Conservation (phyloP, 768 basidiomycete species). For the Inosperma sp. region DNA sequence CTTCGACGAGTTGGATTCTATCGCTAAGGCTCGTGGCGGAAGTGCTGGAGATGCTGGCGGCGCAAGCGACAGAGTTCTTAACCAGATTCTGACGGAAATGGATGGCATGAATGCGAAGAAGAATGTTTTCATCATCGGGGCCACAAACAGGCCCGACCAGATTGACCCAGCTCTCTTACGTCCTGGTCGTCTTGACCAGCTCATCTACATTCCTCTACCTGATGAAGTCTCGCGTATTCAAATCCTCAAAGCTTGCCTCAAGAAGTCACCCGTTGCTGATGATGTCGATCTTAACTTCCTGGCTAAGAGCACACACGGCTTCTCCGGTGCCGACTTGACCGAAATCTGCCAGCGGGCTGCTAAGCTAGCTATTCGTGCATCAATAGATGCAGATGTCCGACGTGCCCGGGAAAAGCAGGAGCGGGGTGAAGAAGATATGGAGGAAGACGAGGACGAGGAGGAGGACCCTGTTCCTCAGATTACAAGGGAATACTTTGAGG, state of each 20-base stretch:
- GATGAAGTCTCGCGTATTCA: slow-evolving; percentile 88
- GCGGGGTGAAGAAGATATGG: slow-evolving; percentile 73
- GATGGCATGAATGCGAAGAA: slow-evolving; percentile 99
- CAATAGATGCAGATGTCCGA: slow-evolving; percentile 89
- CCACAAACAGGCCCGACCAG: slow-evolving; percentile 95
- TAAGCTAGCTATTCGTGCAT: slow-evolving; percentile 93
- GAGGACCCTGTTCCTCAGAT: slow-evolving; percentile 91
- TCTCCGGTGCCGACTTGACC: slow-evolving; percentile 99
- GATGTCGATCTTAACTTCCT: slow-evolving; percentile 85
- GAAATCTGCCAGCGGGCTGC: slow-evolving; percentile 98
- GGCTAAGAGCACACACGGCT: slow-evolving; percentile 91
- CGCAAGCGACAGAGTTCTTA: slow-evolving; percentile 95
- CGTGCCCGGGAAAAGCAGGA: slow-evolving; percentile 73
- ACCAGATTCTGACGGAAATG: slow-evolving; percentile 97
- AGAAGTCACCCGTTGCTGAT: slow-evolving; percentile 83
- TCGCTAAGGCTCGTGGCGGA: slow-evolving; percentile 94
- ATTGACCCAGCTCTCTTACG: slow-evolving; percentile 90
- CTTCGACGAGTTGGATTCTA: slow-evolving; percentile 99
- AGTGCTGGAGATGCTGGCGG: slow-evolving; percentile 91
- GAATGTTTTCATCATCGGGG: slow-evolving; percentile 98
- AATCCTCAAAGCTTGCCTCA: slow-evolving; percentile 86
- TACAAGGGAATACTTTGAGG: slow-evolving; percentile 93
- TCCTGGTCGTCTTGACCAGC: slow-evolving; percentile 97
- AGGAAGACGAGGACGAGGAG: slow-evolving; percentile 66
- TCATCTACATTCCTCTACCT: slow-evolving; percentile 98